phyloP scores from a whole-genome alignment of 1,284 basidiomycete species.

The Ceratobasidium sp. region DNA sequence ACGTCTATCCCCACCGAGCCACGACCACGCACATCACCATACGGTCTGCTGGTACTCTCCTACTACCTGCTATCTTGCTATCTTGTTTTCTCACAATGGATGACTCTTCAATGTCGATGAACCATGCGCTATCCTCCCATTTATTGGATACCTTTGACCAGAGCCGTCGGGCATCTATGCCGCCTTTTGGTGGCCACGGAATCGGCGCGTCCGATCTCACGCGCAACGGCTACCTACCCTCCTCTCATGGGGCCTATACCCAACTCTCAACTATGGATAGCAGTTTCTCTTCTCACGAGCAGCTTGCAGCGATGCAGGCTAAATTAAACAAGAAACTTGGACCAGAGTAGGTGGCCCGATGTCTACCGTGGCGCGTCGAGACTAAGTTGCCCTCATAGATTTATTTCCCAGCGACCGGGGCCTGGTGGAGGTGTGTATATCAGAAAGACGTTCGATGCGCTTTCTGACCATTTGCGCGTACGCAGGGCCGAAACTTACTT shows the following conservation, averaged over 20 bases:
- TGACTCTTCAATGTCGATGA: slow-evolving; percentile 38
- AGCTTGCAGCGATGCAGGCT: slow-evolving; percentile 81
- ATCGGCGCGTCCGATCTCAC: neutral
- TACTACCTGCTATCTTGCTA: slow-evolving; percentile 1
- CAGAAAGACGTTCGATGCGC: neutral
- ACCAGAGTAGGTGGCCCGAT: slow-evolving; percentile 76
- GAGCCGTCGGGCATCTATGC: slow-evolving; percentile 41
- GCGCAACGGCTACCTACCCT: slow-evolving; percentile 23
- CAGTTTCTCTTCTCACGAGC: slow-evolving; percentile 60
- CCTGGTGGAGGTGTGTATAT: slow-evolving; percentile 70
- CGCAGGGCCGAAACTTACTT: slow-evolving; percentile 84
- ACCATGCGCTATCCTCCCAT: slow-evolving; percentile 29
- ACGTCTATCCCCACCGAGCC: slow-evolving; percentile 21
- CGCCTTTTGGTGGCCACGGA: slow-evolving; percentile 36
- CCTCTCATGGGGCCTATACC: slow-evolving; percentile 20
- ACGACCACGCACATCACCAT: slow-evolving; percentile 21
- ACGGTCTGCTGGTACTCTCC: slow-evolving; percentile 1
- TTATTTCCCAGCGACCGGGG: slow-evolving; percentile 87
- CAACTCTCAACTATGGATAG: slow-evolving; percentile 24
- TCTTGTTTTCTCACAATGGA: slow-evolving; percentile 20
- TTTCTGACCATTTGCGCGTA: neutral
- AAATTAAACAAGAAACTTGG: slow-evolving; percentile 91
- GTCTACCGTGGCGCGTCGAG: neutral
- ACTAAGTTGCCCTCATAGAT: slow-evolving; percentile 5
- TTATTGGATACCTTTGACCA: slow-evolving; percentile 38